Conservation (phyloP, 2,329 filamentous ascomycete genomes). For the Penicillium sp. region DNA sequence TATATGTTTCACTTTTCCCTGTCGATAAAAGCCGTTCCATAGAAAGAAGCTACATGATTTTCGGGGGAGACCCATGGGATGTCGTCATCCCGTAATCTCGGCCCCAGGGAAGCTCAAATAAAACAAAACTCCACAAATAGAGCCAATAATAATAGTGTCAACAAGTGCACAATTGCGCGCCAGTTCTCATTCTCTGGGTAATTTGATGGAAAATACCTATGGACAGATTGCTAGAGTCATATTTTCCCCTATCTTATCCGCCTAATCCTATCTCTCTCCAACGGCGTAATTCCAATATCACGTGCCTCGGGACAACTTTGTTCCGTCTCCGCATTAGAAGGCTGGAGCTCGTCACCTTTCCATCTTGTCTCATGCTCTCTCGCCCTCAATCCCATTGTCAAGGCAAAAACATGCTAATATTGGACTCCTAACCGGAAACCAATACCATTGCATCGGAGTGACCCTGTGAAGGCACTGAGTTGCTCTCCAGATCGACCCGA, state of each 20-base stretch:
- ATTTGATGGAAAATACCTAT: background rate
- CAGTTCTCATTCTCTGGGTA: background rate
- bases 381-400: slow-evolving; percentile 20
- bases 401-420: background rate
- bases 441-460: background rate
- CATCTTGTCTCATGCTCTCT: slow-evolving; percentile 8
- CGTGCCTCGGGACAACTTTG: slow-evolving; percentile 21
- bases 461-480: slow-evolving; percentile 12
- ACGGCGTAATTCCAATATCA: background rate
- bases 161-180: background rate
- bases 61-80: slow-evolving; percentile 6
- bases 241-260: background rate
- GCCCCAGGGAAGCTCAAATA: background rate
- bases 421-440: background rate
- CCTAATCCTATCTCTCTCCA: background rate
- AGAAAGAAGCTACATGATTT: slow-evolving; percentile 2
- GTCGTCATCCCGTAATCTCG: slow-evolving; percentile 22
- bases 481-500: slow-evolving; percentile 16
- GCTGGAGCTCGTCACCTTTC: slow-evolving; percentile 17
- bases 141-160: background rate
- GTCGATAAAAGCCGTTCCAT: background rate
- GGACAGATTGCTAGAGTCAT: background rate
- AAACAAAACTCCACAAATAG: background rate
- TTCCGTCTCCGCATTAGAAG: slow-evolving; percentile 26
- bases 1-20: background rate